Base-by-base conservation (phyloP, 2,329 filamentous ascomycete species). In the Dothideomycetes sp. region DNA sequence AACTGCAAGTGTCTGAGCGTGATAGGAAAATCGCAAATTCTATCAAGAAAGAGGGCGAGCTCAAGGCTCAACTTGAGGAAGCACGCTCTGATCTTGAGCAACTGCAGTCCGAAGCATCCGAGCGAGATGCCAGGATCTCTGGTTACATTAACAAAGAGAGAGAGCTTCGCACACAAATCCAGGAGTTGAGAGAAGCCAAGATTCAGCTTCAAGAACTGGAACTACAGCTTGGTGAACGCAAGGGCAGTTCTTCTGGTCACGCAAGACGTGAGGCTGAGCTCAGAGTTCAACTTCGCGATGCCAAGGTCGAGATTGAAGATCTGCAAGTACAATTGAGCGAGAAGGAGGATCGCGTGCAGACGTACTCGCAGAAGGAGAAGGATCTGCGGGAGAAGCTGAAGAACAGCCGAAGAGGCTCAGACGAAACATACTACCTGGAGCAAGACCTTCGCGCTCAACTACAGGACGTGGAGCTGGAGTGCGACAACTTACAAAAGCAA, bases 1-100 rank as follows among this genome's bases (percentile, higher is more conserved):
- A 84, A 50, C 70, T 84, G 44, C 78, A 84, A 53, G 70, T 91
- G 19, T 69, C 73, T 5, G 76, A 83, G 53, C 78, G 82, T 46
- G 79, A 85, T 41, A 69, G 75, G 41, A 71, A 76, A 11, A 74
- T 88, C 34, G 73, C 74, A 28, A 61, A 67, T 22, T 65, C 78
- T 19, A 62, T 67, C 23, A 64, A 64, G 11, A 70, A 73, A n/a
- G 77, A 83, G 51, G 64, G 67, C 15, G 67, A 75, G 8, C 68
- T 84, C 12, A 71, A 77, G 8, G 65, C 69, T 40, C 84, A 88
- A 50, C 70, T 93, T 15, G 77, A 83, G 43, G 73, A 80, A 18
- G 60, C 72, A 22, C 64, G 50, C 18, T 31, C 41, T 2, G 57
- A 62, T 18, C 41, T 55, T 13, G 66, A 71, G 33, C 51, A 63